Evolutionary conservation across 495 filamentous ascomycete genomes (phyloP), one percentile per base, ranked within the genome.

Genomic region (Aspergillus cavernicola): DNA sequence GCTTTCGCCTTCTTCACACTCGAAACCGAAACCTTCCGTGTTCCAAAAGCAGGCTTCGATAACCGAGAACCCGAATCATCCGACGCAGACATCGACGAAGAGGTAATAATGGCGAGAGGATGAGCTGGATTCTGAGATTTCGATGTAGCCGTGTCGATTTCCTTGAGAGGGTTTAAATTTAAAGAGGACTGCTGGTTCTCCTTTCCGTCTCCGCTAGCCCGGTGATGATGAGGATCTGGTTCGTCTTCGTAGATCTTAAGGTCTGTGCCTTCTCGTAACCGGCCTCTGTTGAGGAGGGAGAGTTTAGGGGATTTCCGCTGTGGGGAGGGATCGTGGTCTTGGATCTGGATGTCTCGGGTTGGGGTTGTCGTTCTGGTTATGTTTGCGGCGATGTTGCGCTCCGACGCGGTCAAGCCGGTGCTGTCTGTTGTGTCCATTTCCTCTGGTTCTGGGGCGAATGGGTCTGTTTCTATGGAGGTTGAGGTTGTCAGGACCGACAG

Each of bases 371-470:
- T 28, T 28, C 24, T 28, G 56, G 39, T 31, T 10, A 26, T 37
- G 36, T 75, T 77, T 11, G 71, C 73, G 16, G 63, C 60, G 38
- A 78, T 74, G 39, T 78, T 79, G 52, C 67, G 57, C 31, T 75
- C 72, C 0, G 75, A 75, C 7, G 64, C 60, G 22, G 65, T 66
- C 61, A 68, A 64, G 16, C 52, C 53, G 26, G 13, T 35, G 16
- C 13, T 7, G 18, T 47, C 44, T n/a, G 44, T 6, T 19, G 13
- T n/a, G 19, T 35, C 40, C 31, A 43, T 49, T 20, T 35, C 52
- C 10, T 61, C 56, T 44, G 49, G 32, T 2, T 57, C 60, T 41
- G 43, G 41, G 19, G 40, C 18, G 29, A 53, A 57, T 4, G 56
- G 56, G 39, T 72, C 69, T 19, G 55, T 42, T 40, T 73, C 69